A percentile compares a stretch with the other conserved stretches of the same genome.
Conservation (phyloP, 441 rosid genomes). For the Euphorbia schlechtendalii region DNA sequence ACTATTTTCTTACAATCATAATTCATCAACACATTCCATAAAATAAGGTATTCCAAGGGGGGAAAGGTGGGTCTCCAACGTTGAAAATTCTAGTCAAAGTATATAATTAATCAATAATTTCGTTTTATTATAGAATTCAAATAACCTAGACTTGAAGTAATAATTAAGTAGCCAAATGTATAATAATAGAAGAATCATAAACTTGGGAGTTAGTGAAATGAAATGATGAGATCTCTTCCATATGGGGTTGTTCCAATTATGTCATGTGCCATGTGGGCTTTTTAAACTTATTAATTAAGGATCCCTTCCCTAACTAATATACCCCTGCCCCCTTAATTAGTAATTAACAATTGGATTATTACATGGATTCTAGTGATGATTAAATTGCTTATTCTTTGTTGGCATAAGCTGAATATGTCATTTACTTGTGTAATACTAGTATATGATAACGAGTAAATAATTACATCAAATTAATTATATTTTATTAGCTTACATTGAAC, state of each 20-base stretch:
- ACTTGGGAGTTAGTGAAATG: constrained; percentile 23
- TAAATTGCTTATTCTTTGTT: no score
- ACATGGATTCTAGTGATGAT: no score
- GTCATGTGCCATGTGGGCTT: constrained; percentile 40
- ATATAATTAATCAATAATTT: not conserved
- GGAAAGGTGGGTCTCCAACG: not conserved
- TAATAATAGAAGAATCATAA: constrained; percentile 3
- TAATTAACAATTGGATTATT: no score
- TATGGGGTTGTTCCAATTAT: constrained; percentile 37
- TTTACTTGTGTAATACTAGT: no score
- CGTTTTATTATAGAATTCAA: not conserved
- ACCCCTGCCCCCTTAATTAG: not conserved
- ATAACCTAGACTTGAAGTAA: not conserved
- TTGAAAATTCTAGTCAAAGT: not conserved
- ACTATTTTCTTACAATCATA: no score
- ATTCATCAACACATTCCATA: not conserved
- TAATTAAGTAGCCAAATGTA: constrained; percentile 21
- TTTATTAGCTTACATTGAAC: no score
- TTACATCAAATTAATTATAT: no score
- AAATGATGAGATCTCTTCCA: constrained; percentile 35
- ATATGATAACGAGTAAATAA: no score
- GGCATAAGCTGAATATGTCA: no score
- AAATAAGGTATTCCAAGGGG: not conserved
- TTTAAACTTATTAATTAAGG: constrained; percentile 12
- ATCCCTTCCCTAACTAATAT: not conserved